phyloP scores from a whole-genome alignment of 495 filamentous ascomycete species.

The Neurospora sp. region DNA sequence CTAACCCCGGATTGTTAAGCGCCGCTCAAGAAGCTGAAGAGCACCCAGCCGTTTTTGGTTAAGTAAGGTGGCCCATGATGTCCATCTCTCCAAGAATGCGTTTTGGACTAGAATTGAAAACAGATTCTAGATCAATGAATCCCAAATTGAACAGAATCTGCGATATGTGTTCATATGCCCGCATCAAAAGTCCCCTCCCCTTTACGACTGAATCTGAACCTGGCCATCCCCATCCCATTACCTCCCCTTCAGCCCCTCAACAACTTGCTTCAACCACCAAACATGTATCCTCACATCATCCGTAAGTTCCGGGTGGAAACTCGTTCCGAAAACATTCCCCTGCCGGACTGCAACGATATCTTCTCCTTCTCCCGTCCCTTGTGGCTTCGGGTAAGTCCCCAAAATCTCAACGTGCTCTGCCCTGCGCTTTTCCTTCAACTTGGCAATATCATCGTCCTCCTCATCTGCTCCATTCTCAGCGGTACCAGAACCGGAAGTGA shows the following conservation, averaged over 20 bases:
- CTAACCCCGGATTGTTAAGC: too few species aligned
- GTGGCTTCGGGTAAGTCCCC: conserved; percentile 35
- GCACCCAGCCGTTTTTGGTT: too few species aligned
- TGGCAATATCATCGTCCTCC: conserved; percentile 22
- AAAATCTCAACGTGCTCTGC: conserved; percentile 44
- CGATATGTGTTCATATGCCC: too few species aligned
- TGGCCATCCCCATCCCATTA: too few species aligned
- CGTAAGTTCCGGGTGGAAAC: conserved; percentile 94
- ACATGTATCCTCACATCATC: conserved; percentile 79
- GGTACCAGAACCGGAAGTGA: conserved; percentile 39
- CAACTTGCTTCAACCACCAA: conserved; percentile 83
- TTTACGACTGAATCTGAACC: background rate
- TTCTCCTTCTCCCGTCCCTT: conserved; percentile 24
- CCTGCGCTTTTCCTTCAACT: background rate
- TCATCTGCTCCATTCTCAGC: conserved; percentile 17
- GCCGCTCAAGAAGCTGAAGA: too few species aligned
- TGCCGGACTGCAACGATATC: conserved; percentile 88
- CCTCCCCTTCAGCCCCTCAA: conserved; percentile 11
- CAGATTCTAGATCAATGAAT: too few species aligned
- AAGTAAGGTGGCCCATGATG: too few species aligned
- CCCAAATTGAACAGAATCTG: too few species aligned
- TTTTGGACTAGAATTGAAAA: too few species aligned
- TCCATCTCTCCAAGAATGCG: too few species aligned
- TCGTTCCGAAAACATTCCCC: conserved; percentile 91
- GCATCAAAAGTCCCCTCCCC: background rate